These are phyloP conservation scores for Phallus indusiatus DNA, from an alignment of 768 basidiomycete genomes.

Conservation along the genomic window DNA sequence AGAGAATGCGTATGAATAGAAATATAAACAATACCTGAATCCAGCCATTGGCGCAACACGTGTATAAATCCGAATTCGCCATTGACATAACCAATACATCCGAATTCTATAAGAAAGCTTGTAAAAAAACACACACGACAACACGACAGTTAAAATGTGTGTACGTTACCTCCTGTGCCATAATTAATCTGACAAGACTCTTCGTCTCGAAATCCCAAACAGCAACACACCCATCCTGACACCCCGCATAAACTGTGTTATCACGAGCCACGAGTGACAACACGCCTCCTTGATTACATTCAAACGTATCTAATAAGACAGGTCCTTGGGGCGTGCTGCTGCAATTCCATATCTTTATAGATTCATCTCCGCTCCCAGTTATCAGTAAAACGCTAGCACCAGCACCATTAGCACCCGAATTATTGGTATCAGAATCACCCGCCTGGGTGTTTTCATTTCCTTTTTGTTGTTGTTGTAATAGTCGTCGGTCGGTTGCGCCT, in stretches of 20 bases:
- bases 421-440: conserved; percentile 19
- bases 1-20: too few species aligned
- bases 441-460: too few species aligned
- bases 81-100: conserved; percentile 79
- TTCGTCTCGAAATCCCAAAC: conserved; percentile 89
- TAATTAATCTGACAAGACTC: conserved; percentile 77
- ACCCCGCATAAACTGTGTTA: conserved; percentile 83
- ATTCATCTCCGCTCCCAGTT: conserved; percentile 87
- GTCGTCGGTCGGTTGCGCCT: conserved; percentile 22
- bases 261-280: conserved; percentile 66
- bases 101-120: conserved; percentile 36
- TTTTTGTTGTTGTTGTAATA: too few species aligned
- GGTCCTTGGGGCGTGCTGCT: conserved; percentile 38
- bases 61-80: conserved; percentile 44
- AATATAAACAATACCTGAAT: too few species aligned
- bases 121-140: neutral
- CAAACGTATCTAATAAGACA: conserved; percentile 51
- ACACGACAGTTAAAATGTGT: neutral
- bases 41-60: conserved; percentile 44
- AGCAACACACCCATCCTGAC: too few species aligned
- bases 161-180: conserved; percentile 65
- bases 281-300: conserved; percentile 70
- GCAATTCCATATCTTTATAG: conserved; percentile 85
- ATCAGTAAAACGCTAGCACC: conserved; percentile 40
- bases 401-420: conserved; percentile 10